Percentiles rank a stretch among this genome's conserved stretches.
Evolutionary conservation across 768 basidiomycete species (phyloP).

Genomic region (Boletus fagicola): DNA sequence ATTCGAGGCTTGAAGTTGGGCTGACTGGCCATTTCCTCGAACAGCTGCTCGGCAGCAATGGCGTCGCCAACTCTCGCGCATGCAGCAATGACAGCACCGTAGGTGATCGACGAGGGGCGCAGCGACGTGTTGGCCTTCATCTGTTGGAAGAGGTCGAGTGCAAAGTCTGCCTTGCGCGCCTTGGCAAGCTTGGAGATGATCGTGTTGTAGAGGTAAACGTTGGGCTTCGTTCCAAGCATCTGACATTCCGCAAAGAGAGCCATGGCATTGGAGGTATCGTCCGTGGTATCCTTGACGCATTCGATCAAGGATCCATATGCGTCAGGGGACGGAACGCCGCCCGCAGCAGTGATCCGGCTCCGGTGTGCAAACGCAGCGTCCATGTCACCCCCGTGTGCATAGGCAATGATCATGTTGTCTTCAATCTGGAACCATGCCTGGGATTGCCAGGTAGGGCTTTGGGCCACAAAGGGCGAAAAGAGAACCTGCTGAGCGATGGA

Average conservation of each 20-base stretch:
- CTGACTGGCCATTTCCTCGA: constrained; percentile 76
- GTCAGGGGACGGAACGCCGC: constrained; percentile 78
- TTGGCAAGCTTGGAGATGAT: constrained; percentile 94
- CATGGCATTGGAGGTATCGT: constrained; percentile 87
- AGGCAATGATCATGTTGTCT: constrained; percentile 84
- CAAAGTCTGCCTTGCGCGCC: constrained; percentile 90
- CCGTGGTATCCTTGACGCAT: constrained; percentile 89
- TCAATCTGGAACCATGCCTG: constrained; percentile 76
- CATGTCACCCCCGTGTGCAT: constrained; percentile 77
- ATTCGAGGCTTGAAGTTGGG: constrained; percentile 82
- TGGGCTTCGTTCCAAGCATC: constrained; percentile 65
- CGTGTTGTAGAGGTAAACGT: constrained; percentile 92
- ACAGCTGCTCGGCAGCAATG: constrained; percentile 75
- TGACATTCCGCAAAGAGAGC: constrained; percentile 80
- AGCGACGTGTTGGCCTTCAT: constrained; percentile 68
- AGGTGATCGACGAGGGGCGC: constrained; percentile 81
- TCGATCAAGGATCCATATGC: constrained; percentile 91
- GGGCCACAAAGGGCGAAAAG: constrained; percentile 36
- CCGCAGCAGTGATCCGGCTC: constrained; percentile 69
- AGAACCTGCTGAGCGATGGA: constrained; percentile 63
- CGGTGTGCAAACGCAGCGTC: constrained; percentile 82
- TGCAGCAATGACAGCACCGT: constrained; percentile 90
- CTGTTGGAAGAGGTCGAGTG: constrained; percentile 80
- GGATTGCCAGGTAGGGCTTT: constrained; percentile 47
- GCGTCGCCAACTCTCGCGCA: constrained; percentile 93